Percentiles rank a stretch among this genome's conserved stretches.
These are phyloP conservation scores for Coemansia sp. DNA, from an alignment of 192 early-diverging fungal genomes.

Conservation along the genomic window DNA sequence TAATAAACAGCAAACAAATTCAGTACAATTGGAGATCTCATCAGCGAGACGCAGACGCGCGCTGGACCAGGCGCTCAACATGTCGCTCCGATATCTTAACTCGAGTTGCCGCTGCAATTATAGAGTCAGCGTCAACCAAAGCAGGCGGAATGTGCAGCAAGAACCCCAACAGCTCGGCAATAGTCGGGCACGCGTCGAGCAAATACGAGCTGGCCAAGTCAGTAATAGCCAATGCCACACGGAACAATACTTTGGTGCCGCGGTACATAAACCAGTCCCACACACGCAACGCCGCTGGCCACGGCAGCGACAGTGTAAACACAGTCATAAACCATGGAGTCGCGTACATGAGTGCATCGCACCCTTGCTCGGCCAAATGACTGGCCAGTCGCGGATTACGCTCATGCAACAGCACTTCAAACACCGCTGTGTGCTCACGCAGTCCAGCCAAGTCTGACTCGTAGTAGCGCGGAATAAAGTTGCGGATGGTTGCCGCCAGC, in stretches of 20 bases:
- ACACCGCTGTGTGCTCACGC: constrained; percentile 76
- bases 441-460: constrained; percentile 70
- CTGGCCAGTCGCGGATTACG: constrained; percentile 65
- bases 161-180: constrained; percentile 70
- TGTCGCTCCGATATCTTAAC: constrained; percentile 66
- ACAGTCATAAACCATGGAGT: constrained; percentile 94
- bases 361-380: constrained; percentile 72
- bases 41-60: background rate
- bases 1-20: background rate
- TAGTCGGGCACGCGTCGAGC: constrained; percentile 72
- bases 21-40: background rate
- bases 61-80: constrained; percentile 52
- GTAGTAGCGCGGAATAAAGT: constrained; percentile 79
- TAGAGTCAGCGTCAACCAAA: constrained; percentile 52
- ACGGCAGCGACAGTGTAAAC: constrained; percentile 84
- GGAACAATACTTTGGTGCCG: constrained; percentile 81
- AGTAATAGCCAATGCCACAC: constrained; percentile 77
- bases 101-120: constrained; percentile 68
- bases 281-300: constrained; percentile 81
- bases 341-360: constrained; percentile 85
- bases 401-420: constrained; percentile 72
- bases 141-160: constrained; percentile 75
- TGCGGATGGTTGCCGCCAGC: constrained; percentile 71
- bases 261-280: constrained; percentile 89
- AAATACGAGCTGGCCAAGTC: constrained; percentile 62